Evolutionary conservation across 2,329 filamentous ascomycete genomes (phyloP), one percentile per base, ranked within the genome.

Genomic region (Hypoxylon sp.): DNA sequence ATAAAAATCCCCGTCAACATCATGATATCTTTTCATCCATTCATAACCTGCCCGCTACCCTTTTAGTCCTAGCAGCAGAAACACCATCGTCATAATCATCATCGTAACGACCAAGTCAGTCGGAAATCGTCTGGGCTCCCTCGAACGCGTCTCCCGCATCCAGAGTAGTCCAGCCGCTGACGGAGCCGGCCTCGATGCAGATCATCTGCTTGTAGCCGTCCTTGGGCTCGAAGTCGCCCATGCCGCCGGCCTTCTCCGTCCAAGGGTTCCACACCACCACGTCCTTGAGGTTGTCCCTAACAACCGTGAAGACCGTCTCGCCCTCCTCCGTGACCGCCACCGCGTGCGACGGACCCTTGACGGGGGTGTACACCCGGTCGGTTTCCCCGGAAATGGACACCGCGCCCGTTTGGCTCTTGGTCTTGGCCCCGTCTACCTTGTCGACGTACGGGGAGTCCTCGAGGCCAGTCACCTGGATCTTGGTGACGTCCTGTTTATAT

Each of bases 201-300:
- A 99, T 82, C 92, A 98, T 97, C 62, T 93, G 87, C 83, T 92
- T 92, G 83, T 90, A 98, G 37, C 91, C 95, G 56, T 94, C 91
- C 74, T 96, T 91, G 51, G 95, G 95, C 61, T 85, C 86, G 76
- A 98, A 97, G 78, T 99, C 95, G 54, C 82, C 88, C 80, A 97
- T 97, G 4, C 85, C 85, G 71, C 88, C 87, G 1, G 92, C 88
- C 82, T 96, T 97, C 67, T 94, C 92, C 41, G 85, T 84, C 93
- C 94, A 97, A 1, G 95, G 95, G 79, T 99, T 99, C 95, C 95
- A 99, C 28, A 98, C 91, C 1, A 97, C 94, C 15, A 95, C 89
- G 70, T 98, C 92, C 65, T 87, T 86, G 69, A 99, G 84, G 69
- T 93, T 94, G 78, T 97, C 93, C 65, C 95, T 88, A 41, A 90